Evolutionary conservation across 805 yeast genomes (phyloP).

Genomic region (Zygosaccharomyces pseudorouxii): DNA sequence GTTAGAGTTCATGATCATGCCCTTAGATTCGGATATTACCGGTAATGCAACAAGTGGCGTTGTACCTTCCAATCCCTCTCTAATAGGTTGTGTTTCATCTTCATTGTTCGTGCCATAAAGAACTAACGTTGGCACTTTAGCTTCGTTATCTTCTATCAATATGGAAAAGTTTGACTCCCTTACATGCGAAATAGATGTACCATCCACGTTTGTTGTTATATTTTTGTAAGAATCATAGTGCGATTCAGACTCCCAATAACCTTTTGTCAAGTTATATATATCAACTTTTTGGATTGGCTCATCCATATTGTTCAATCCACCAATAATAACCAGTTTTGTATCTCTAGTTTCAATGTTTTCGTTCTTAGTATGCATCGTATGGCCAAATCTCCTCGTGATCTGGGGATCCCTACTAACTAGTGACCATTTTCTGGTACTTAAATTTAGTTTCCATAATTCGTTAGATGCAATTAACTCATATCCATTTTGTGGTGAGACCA

Average conservation of each 20-base stretch:
- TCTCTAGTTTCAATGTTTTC: conserved; percentile 29
- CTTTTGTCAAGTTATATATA: conserved; percentile 29
- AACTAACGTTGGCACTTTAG: conserved; percentile 28
- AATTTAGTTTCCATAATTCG: conserved; percentile 66
- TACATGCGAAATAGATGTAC: conserved; percentile 15
- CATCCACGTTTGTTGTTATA: conserved; percentile 22
- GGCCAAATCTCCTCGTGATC: conserved; percentile 46
- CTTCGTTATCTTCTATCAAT: conserved; percentile 28
- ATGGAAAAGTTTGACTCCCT: conserved; percentile 26
- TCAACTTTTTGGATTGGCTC: conserved; percentile 30
- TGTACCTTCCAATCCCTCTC: not conserved
- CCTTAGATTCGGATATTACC: conserved; percentile 30
- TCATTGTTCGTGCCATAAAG: conserved; percentile 17
- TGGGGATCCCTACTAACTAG: conserved; percentile 42
- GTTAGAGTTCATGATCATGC: conserved; percentile 29
- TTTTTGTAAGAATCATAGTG: conserved; percentile 12
- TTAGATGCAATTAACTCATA: conserved; percentile 45
- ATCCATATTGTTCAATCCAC: conserved; percentile 34
- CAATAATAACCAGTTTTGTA: conserved; percentile 32
- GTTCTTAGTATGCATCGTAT: conserved; percentile 41
- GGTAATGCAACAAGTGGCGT: conserved; percentile 37
- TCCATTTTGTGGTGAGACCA: conserved; percentile 36
- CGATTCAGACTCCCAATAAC: conserved; percentile 30
- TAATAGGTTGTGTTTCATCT: conserved; percentile 11
- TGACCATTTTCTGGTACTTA: conserved; percentile 50